Percentiles rank a stretch among this genome's conserved stretches.
phyloP scores from a whole-genome alignment of 116 monocot species.

The Thalassia testudinum region DNA sequence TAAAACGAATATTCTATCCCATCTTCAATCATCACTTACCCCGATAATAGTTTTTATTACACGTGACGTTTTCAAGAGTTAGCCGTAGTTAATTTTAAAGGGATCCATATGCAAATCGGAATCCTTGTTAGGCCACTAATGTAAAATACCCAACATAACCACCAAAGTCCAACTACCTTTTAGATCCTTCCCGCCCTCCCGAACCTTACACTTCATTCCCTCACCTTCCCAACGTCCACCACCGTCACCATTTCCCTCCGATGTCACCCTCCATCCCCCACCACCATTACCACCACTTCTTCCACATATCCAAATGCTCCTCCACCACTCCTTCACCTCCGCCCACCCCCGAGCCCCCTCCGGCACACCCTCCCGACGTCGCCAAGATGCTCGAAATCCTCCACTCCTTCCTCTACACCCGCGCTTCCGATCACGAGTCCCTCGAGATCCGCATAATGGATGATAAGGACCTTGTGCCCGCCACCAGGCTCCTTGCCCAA shows the following conservation, averaged over 20 bases:
- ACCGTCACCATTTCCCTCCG: conserved; percentile 1
- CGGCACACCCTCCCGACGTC: conserved; percentile 18
- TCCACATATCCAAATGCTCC: conserved; percentile 4
- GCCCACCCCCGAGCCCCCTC: too few species aligned
- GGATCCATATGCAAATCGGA: too few species aligned
- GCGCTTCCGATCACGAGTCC: conserved; percentile 22
- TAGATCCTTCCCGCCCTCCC: background rate
- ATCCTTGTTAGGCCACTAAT: too few species aligned
- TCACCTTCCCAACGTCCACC: conserved; percentile 2
- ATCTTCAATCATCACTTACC: too few species aligned
- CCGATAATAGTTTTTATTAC: too few species aligned
- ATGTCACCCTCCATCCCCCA: background rate
- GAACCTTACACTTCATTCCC: background rate
- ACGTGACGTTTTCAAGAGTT: too few species aligned
- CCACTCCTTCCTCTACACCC: conserved; percentile 12
- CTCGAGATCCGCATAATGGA: conserved; percentile 38
- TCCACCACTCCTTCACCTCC: background rate
- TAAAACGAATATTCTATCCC: too few species aligned
- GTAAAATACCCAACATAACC: too few species aligned
- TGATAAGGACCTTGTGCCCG: conserved; percentile 22
- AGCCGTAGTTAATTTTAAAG: too few species aligned
- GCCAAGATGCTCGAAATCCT: conserved; percentile 23
- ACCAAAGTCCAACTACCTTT: too few species aligned
- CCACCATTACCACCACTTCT: conserved; percentile 10
- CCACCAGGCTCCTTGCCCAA: conserved; percentile 37